Percentiles rank a stretch among this genome's conserved stretches.
These are phyloP conservation scores for Plasmodium billcollinsi DNA, from an alignment of 169 alveolate genomes.

Conservation along the genomic window DNA sequence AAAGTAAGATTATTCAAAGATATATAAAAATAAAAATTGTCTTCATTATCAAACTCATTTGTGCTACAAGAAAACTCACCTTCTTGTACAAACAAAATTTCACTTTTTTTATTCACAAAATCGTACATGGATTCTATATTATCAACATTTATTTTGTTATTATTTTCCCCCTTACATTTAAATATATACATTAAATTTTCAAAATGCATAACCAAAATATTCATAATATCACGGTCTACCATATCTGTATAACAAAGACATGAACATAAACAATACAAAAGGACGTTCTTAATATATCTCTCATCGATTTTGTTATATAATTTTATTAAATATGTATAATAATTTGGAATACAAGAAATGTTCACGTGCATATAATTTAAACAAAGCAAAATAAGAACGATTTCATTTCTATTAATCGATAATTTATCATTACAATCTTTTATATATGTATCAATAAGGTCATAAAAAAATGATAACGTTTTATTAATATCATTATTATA, in stretches of 20 bases:
- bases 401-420: slow-evolving; percentile 33
- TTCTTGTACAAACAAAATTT: too few relatives aligned
- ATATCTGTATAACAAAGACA: slow-evolving; percentile 61
- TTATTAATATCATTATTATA: slow-evolving; percentile 69
- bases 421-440: slow-evolving; percentile 41
- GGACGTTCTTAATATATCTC: slow-evolving; percentile 20
- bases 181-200: slow-evolving; percentile 6
- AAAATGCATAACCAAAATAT: slow-evolving; percentile 19
- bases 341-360: slow-evolving; percentile 49
- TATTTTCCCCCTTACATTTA: neutral
- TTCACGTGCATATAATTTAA: slow-evolving; percentile 65
- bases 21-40: slow-evolving; percentile 44
- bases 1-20: slow-evolving; percentile 49
- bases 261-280: slow-evolving; percentile 57
- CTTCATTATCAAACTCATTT: slow-evolving; percentile 2
- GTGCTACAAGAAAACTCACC: neutral
- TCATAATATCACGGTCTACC: slow-evolving; percentile 10
- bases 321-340: slow-evolving; percentile 17
- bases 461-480: slow-evolving; percentile 42
- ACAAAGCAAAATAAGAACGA: slow-evolving; percentile 53
- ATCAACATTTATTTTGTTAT: neutral
- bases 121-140: too few relatives aligned
- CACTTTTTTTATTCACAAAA: too few relatives aligned
- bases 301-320: slow-evolving; percentile 6
- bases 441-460: slow-evolving; percentile 31